Base-by-base conservation (phyloP, 495 filamentous ascomycete genomes). In the Daldinia loculata region DNA sequence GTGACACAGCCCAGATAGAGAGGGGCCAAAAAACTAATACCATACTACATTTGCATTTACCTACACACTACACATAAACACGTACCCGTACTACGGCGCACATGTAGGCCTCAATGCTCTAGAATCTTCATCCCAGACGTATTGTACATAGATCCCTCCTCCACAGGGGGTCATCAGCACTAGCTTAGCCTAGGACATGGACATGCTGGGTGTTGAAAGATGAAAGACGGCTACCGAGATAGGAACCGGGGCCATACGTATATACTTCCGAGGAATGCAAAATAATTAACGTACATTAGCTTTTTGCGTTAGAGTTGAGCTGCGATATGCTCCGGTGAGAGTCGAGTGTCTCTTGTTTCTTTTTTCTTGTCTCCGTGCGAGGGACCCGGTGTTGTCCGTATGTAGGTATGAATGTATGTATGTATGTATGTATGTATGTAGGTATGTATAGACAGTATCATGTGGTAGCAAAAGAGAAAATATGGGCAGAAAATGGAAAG, bases 11-110 rank as follows among this genome's bases (percentile, higher is more conserved):
- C 66, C 70, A 66, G 56, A 58, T 29, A 11, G 24, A 56, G 41
- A 36, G 65, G 61, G 70, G 61, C 61, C 50, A 32, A 32, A 64
- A 64, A 56, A 59, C 52, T 67, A 57, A 22, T 41, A 17, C 30
- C 22, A 58, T 56, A 62, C 58, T 50, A 62, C 30, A 56, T 39
- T 50, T 29, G 55, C 38, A 60, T 48, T 48, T 17, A 39, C 55
- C 26, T 60, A 59, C 56, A 50, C 39, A 58, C 27, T 39, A 58
- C 63, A 58, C 52, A 66, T 58, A 66, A 58, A 58, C 65, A 72
- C 60, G 65, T 61, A 72, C 65, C 70, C 65, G 70, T 72, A 68
- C 65, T 65, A 72, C 70, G 65, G 56, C 67, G 65, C 56, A 72
- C 66, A 73, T 69, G 58, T 66, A 73, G 61, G 52, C 66, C 53